phyloP scores from a whole-genome alignment of 2,329 filamentous ascomycete species.

The Fusarium sambucinum region DNA sequence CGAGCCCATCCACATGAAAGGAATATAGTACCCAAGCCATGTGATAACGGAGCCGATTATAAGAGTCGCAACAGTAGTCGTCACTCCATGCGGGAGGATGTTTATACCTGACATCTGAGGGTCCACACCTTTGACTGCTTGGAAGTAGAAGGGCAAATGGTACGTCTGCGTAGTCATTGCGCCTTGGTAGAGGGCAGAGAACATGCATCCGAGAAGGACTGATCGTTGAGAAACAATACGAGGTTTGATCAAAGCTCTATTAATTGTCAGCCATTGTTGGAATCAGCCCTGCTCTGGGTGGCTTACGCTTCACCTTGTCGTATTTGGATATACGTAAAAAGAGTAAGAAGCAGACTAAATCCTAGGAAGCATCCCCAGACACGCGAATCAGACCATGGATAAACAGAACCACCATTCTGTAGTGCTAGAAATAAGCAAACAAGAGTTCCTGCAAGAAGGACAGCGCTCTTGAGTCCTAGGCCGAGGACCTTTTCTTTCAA shows the following conservation, averaged over 20 bases:
- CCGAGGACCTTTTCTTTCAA: conserved; percentile 18
- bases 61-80: conserved; percentile 24
- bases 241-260: conserved; percentile 33
- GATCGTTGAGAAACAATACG: conserved; percentile 34
- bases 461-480: conserved; percentile 33
- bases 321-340: conserved; percentile 32
- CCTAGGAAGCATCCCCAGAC: conserved; percentile 44
- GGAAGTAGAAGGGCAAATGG: conserved; percentile 43
- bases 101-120: conserved; percentile 34
- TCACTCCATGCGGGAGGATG: conserved; percentile 39
- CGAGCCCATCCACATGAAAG: conserved; percentile 41
- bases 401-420: conserved; percentile 42
- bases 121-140: conserved; percentile 37
- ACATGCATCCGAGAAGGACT: conserved; percentile 30
- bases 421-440: conserved; percentile 41
- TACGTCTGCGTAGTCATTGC: conserved; percentile 42
- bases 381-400: conserved; percentile 40
- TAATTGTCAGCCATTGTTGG: background rate
- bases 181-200: conserved; percentile 39
- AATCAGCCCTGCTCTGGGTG: fast-evolving
- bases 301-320: conserved; percentile 32
- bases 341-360: conserved; percentile 27
- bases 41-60: conserved; percentile 32
- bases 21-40: conserved; percentile 32
- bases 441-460: conserved; percentile 18